A percentile compares a stretch with the other conserved stretches of the same genome.
These are phyloP conservation scores for Limnomonas spitsbergensis DNA, from an alignment of 139 green algal genomes.

Conservation along the genomic window DNA sequence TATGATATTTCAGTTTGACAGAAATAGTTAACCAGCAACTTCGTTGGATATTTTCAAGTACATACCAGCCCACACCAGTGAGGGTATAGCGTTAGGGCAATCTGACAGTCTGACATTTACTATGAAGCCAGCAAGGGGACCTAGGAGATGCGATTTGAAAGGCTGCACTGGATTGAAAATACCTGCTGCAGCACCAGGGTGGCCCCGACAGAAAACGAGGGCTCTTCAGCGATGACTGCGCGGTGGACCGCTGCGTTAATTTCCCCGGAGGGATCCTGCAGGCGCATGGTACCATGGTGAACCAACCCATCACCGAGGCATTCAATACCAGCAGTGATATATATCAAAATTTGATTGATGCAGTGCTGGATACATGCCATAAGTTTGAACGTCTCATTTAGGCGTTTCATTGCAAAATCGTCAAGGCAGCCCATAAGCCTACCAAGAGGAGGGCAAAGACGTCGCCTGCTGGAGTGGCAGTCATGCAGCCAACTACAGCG, in stretches of 20 bases:
- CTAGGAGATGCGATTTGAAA: too few relatives aligned
- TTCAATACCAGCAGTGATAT: background rate
- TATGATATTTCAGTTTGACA: background rate
- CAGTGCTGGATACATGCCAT: too few relatives aligned
- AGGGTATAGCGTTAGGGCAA: background rate
- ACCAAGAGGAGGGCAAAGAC: background rate
- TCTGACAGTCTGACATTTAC: background rate
- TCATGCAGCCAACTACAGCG: background rate
- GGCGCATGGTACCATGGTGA: background rate
- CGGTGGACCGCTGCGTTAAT: background rate
- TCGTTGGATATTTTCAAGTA: too few relatives aligned
- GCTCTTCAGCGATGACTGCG: background rate
- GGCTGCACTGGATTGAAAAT: too few relatives aligned
- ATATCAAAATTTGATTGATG: background rate
- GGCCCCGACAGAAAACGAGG: background rate
- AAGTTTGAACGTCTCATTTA: too few relatives aligned
- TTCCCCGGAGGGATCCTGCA: background rate
- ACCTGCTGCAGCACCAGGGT: conserved; percentile 4
- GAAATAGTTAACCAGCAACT: too few relatives aligned
- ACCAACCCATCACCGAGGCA: background rate
- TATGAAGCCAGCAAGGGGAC: background rate
- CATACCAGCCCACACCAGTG: too few relatives aligned
- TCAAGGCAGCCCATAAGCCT: background rate
- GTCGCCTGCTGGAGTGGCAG: background rate
- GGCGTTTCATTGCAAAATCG: too few relatives aligned